phyloP scores from a whole-genome alignment of 148 eudicot genomes.

The Rhododendron ovatum region DNA sequence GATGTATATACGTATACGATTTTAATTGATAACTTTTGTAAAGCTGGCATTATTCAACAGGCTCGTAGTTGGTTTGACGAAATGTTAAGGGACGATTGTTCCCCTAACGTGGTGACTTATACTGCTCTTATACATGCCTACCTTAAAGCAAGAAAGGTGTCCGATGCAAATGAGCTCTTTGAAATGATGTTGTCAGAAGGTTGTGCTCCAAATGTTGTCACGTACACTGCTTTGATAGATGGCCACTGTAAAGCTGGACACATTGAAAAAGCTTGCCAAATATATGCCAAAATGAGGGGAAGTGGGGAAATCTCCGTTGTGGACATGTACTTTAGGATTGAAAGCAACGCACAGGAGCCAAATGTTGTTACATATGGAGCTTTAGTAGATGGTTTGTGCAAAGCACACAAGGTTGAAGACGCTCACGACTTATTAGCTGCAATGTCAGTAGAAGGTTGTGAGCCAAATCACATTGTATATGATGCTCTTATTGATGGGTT shows the following conservation, averaged over 20 bases:
- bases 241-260: conserved; percentile 62
- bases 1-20: conserved; percentile 89
- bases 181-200: conserved; percentile 51
- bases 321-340: conserved; percentile 47
- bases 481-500: conserved; percentile 70
- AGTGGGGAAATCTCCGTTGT: conserved; percentile 32
- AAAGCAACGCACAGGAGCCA: conserved; percentile 25
- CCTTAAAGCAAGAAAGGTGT: conserved; percentile 56
- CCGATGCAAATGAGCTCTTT: conserved; percentile 59
- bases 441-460: conserved; percentile 51
- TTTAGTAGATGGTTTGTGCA: conserved; percentile 62
- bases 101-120: conserved; percentile 90
- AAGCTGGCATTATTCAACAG: conserved; percentile 85
- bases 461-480: conserved; percentile 67
- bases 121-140: conserved; percentile 85
- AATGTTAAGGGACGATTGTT: conserved; percentile 65
- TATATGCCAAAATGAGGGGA: conserved; percentile 64
- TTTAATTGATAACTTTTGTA: conserved; percentile 82
- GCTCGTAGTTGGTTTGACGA: conserved; percentile 83
- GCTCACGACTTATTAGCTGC: conserved; percentile 43
- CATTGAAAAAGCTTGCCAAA: conserved; percentile 55
- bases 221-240: conserved; percentile 61
- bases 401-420: conserved; percentile 53
- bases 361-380: conserved; percentile 71
- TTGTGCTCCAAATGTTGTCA: conserved; percentile 52